Conservation (phyloP, 768 basidiomycete genomes). For the Clitopilus passeckerianus region DNA sequence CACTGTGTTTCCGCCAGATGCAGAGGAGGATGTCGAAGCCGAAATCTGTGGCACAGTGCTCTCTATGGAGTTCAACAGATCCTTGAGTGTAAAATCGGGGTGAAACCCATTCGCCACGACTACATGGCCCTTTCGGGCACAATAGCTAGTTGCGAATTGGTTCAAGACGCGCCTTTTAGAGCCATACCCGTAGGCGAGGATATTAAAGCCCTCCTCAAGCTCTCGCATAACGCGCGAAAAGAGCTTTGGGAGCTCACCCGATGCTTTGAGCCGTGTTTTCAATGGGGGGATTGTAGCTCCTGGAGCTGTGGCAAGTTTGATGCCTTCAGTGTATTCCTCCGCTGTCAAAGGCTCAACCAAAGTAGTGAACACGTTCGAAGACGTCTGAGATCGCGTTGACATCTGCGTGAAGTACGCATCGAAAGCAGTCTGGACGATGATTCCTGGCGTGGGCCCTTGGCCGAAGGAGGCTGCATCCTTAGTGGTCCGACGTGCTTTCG, state of each 20-base stretch:
- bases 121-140: constrained; percentile 62
- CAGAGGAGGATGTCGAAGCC: constrained; percentile 19
- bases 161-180: constrained; percentile 80
- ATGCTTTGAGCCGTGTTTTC: constrained; percentile 17
- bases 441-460: constrained; percentile 14
- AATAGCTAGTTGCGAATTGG: constrained; percentile 56
- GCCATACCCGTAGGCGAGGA: constrained; percentile 86
- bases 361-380: constrained; percentile 73
- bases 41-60: constrained; percentile 34
- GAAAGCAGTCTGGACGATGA: constrained; percentile 64
- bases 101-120: constrained; percentile 78
- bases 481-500: background rate
- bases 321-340: constrained; percentile 52
- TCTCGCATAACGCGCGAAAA: constrained; percentile 67
- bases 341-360: constrained; percentile 66
- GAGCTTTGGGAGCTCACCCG: constrained; percentile 23
- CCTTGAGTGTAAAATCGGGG: constrained; percentile 61
- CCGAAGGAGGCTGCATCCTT: background rate
- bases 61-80: constrained; percentile 61
- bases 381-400: constrained; percentile 63
- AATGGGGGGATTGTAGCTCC: constrained; percentile 12
- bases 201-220: constrained; percentile 79
- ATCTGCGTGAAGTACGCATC: constrained; percentile 81
- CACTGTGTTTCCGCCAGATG: constrained; percentile 26
- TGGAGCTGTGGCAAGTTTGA: constrained; percentile 7